Evolutionary conservation across 345 rosid genomes (phyloP).

Genomic region (Iberis pinnata): DNA sequence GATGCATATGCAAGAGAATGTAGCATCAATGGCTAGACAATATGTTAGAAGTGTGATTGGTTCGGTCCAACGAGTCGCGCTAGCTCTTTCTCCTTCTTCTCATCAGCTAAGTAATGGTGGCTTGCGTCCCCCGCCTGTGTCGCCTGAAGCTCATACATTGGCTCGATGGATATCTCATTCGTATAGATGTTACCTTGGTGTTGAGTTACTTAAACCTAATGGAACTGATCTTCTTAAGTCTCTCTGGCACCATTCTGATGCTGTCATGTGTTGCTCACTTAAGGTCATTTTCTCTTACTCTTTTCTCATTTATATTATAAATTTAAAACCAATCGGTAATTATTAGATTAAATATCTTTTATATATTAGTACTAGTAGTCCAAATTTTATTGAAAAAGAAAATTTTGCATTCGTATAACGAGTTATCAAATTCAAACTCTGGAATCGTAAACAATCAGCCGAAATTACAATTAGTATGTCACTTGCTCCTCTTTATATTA

Average conservation of each 20-base stretch:
- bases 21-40: slow-evolving; percentile 88
- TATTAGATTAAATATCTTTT: too few relatives aligned
- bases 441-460: too few relatives aligned
- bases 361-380: too few relatives aligned
- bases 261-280: slow-evolving; percentile 85
- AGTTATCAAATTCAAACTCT: too few relatives aligned
- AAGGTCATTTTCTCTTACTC: slow-evolving; percentile 35
- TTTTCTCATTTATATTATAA: neutral
- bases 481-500: too few relatives aligned
- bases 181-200: slow-evolving; percentile 80
- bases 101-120: slow-evolving; percentile 49
- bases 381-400: too few relatives aligned
- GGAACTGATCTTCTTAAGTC: slow-evolving; percentile 69
- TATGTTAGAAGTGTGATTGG: slow-evolving; percentile 80
- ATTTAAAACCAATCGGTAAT: too few relatives aligned
- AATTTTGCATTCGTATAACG: too few relatives aligned
- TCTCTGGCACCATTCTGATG: slow-evolving; percentile 87
- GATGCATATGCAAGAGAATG: slow-evolving; percentile 80
- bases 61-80: slow-evolving; percentile 89
- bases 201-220: slow-evolving; percentile 66
- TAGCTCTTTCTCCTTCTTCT: slow-evolving; percentile 82
- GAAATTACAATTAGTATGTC: too few relatives aligned
- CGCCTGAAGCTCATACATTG: slow-evolving; percentile 87
- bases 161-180: slow-evolving; percentile 87
- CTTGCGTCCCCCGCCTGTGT: slow-evolving; percentile 57